phyloP scores from a whole-genome alignment of 345 rosid species.

The Nasturtium officinale region DNA sequence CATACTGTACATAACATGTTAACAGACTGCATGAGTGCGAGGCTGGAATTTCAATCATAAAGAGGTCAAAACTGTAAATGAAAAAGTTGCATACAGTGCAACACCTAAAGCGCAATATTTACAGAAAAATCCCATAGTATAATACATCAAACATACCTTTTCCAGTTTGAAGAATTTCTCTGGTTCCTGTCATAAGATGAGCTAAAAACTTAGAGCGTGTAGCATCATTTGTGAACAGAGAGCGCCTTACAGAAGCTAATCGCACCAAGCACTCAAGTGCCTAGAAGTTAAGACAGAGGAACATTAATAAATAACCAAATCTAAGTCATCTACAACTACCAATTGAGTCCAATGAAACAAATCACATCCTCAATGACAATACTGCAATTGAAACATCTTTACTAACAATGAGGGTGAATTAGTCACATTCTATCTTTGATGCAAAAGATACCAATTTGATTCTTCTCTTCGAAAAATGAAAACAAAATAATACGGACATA shows the following conservation, averaged over 20 bases:
- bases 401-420: neutral
- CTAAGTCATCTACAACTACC: slow-evolving; percentile 19
- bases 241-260: slow-evolving; percentile 90
- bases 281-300: slow-evolving; percentile 48
- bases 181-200: slow-evolving; percentile 94
- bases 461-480: slow-evolving; percentile 12
- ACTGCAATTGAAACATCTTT: slow-evolving; percentile 7
- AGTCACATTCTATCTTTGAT: slow-evolving; percentile 3
- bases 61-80: slow-evolving; percentile 21
- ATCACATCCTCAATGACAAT: neutral
- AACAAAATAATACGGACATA: slow-evolving; percentile 36
- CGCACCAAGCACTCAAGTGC: slow-evolving; percentile 99
- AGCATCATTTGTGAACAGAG: slow-evolving; percentile 84
- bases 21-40: slow-evolving; percentile 17
- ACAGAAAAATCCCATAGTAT: neutral
- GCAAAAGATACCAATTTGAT: slow-evolving; percentile 16
- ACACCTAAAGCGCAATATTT: slow-evolving; percentile 5
- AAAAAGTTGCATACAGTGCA: slow-evolving; percentile 19
- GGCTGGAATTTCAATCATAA: slow-evolving; percentile 13
- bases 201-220: slow-evolving; percentile 90
- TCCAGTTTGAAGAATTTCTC: slow-evolving; percentile 92
- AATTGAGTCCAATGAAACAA: neutral
- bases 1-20: slow-evolving; percentile 3
- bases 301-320: slow-evolving; percentile 9
- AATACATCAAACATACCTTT: slow-evolving; percentile 53